A percentile compares a stretch with the other conserved stretches of the same genome.
Conservation (phyloP, 208 protist species). For the Acanthamoeba sp. region DNA sequence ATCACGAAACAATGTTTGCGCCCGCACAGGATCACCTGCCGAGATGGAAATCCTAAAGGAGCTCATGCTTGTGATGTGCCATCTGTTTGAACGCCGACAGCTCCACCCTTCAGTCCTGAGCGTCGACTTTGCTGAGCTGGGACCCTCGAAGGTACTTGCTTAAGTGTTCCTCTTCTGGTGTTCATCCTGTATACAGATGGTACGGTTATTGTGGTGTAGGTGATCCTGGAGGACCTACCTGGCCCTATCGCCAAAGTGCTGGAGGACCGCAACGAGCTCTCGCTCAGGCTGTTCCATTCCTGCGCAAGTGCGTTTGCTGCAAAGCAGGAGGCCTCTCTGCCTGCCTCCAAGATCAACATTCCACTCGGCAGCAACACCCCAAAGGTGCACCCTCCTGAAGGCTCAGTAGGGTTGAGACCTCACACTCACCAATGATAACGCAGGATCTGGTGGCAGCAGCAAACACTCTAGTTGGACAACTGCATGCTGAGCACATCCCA, state of each 20-base stretch:
- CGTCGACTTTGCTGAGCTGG: conserved; percentile 14
- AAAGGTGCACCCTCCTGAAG: too few species aligned
- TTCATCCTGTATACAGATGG: too few species aligned
- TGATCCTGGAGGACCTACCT: conserved; percentile 43
- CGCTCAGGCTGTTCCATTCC: not conserved
- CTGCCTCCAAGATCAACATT: not conserved
- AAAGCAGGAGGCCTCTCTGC: not conserved
- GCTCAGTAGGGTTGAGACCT: too few species aligned
- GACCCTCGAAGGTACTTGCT: conserved; percentile 28
- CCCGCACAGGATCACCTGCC: not conserved
- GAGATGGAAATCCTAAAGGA: conserved; percentile 32
- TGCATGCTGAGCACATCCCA: not conserved
- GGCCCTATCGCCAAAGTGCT: not conserved
- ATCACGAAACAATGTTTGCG: too few species aligned
- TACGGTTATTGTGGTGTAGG: not conserved
- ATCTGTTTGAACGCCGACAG: not conserved
- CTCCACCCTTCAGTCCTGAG: not conserved
- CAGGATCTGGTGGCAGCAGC: too few species aligned
- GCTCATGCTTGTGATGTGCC: conserved; percentile 30
- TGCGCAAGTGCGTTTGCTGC: not conserved
- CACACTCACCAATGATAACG: not conserved
- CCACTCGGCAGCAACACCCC: too few species aligned
- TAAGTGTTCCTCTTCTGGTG: not conserved
- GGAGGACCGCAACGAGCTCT: not conserved
- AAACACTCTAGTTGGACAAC: not conserved